Evolutionary conservation across 257 asterid species (phyloP).

Genomic region (Nicotiana obtusifolia): DNA sequence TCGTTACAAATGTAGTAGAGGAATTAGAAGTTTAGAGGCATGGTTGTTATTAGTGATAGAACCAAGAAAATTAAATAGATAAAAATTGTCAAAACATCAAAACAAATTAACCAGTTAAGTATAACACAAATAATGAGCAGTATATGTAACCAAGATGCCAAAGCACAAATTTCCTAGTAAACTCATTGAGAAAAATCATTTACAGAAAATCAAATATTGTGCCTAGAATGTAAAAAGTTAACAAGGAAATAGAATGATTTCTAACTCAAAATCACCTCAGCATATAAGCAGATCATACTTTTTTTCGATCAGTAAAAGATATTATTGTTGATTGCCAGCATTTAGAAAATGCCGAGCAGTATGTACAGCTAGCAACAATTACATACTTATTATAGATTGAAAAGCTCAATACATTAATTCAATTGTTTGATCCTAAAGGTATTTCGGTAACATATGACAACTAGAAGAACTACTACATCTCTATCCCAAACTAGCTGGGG

Average conservation of each 20-base stretch:
- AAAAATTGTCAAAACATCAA: neutral
- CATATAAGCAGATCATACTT: constrained; percentile 78
- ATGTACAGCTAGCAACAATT: no score
- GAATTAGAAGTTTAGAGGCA: neutral
- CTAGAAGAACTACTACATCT: no score
- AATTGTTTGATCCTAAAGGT: neutral
- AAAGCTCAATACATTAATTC: neutral
- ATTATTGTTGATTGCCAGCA: no score
- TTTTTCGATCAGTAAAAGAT: neutral
- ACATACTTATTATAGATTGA: neutral
- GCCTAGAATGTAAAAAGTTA: neutral
- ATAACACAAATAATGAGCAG: neutral
- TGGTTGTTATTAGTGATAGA: neutral
- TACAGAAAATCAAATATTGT: neutral
- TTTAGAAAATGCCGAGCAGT: no score
- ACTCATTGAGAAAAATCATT: neutral
- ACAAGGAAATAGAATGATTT: neutral
- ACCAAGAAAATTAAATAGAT: neutral
- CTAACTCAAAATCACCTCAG: constrained; percentile 94
- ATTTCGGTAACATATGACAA: neutral
- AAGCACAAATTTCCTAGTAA: neutral
- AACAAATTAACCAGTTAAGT: neutral
- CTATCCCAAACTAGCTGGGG: neutral
- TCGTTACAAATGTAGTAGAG: neutral
- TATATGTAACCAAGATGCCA: neutral